These are phyloP conservation scores for Biscutella laevigata DNA, from an alignment of 441 rosid species.

Conservation along the genomic window DNA sequence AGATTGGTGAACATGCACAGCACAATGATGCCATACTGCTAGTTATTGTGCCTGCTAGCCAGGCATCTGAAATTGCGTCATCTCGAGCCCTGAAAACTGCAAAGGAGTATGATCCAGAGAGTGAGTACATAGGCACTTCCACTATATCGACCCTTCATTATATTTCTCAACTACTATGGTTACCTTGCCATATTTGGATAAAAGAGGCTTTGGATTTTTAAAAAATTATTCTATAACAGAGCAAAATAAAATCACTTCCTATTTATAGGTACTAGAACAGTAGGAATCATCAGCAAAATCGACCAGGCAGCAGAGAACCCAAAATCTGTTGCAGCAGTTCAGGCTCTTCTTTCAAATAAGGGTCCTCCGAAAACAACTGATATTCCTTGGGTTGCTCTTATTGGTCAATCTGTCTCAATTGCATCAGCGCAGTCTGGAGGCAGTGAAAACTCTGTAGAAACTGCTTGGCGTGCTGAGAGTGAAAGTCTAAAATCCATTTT, in stretches of 20 bases:
- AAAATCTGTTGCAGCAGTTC: constrained; percentile 57
- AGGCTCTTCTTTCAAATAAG: constrained; percentile 50
- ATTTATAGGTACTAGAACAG: constrained; percentile 54
- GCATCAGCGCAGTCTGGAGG: constrained; percentile 66
- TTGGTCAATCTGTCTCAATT: constrained; percentile 62
- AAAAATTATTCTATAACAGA: no score
- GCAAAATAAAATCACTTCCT: neutral
- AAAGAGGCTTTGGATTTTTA: no score
- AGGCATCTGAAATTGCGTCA: constrained; percentile 62
- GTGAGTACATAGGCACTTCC: constrained; percentile 21
- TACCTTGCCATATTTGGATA: constrained; percentile 8
- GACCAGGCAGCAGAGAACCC: constrained; percentile 61
- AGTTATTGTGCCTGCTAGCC: constrained; percentile 54
- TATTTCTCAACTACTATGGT: neutral
- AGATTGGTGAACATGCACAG: constrained; percentile 53
- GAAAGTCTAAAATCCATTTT: constrained; percentile 65
- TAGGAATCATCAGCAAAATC: constrained; percentile 67
- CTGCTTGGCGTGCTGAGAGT: constrained; percentile 76
- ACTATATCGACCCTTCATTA: neutral
- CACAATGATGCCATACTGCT: constrained; percentile 61
- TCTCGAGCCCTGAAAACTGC: constrained; percentile 55
- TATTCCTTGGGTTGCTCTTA: constrained; percentile 66
- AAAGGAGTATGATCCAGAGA: constrained; percentile 60
- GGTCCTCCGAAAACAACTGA: constrained; percentile 65
- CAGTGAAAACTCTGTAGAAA: constrained; percentile 61